These are phyloP conservation scores for Wickerhamiella domercqiae DNA, from an alignment of 805 yeast genomes.

Conservation along the genomic window DNA sequence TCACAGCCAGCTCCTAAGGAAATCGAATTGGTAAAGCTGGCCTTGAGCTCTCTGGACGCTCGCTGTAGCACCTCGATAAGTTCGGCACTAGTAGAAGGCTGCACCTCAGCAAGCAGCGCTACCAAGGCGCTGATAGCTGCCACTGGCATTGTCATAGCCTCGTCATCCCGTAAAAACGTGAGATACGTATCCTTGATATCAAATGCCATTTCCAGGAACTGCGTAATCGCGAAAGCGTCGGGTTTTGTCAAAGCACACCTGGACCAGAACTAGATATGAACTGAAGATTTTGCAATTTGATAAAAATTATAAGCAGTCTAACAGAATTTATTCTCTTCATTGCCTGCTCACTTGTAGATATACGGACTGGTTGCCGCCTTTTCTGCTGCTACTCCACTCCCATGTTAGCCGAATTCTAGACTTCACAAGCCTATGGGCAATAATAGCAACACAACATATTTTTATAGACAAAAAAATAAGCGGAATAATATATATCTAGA, in stretches of 20 bases:
- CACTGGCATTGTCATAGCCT: constrained; percentile 98
- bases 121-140: constrained; percentile 95
- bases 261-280: too few relatives aligned
- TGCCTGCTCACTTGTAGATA: too few relatives aligned
- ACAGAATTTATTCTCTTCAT: too few relatives aligned
- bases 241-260: too few relatives aligned
- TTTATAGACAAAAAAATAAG: too few relatives aligned
- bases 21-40: constrained; percentile 75
- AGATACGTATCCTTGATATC: constrained; percentile 74
- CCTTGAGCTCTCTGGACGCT: constrained; percentile 60
- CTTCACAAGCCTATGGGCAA: not conserved
- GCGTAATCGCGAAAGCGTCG: too few relatives aligned
- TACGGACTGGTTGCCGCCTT: too few relatives aligned
- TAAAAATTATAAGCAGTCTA: too few relatives aligned
- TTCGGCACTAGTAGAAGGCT: constrained; percentile 89
- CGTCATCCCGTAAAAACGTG: constrained; percentile 67
- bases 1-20: constrained; percentile 97
- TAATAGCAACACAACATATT: too few relatives aligned
- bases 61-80: constrained; percentile 65
- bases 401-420: not conserved
- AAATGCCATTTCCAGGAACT: constrained; percentile 36
- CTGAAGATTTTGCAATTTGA: too few relatives aligned
- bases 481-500: too few relatives aligned
- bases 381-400: too few relatives aligned
- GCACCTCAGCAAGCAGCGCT: constrained; percentile 61